phyloP scores from a whole-genome alignment of 768 basidiomycete species.

The Naganishia randhawae region DNA sequence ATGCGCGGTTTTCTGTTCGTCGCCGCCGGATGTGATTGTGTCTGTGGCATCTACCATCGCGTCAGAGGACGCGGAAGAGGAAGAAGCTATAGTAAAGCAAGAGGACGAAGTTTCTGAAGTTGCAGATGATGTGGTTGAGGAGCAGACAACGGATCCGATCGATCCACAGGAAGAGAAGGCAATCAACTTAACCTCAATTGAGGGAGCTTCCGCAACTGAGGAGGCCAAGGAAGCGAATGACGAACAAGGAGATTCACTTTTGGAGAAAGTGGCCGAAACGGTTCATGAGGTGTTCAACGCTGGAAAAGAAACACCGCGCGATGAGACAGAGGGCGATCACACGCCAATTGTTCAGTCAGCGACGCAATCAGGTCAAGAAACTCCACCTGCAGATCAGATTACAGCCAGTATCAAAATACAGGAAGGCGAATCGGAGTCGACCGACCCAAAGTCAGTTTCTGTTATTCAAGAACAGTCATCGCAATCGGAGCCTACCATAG shows the following conservation, averaged over 20 bases:
- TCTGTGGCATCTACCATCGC: slow-evolving; percentile 2
- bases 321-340: neutral
- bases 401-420: neutral
- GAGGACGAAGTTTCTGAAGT: neutral
- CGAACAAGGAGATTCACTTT: neutral
- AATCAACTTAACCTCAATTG: neutral
- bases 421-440: neutral
- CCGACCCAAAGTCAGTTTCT: neutral
- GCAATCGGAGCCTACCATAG: neutral
- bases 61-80: slow-evolving; percentile 21
- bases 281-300: neutral
- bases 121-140: neutral
- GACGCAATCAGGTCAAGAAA: neutral
- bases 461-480: neutral
- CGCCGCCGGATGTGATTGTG: slow-evolving; percentile 29
- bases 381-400: neutral
- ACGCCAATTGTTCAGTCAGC: neutral
- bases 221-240: neutral
- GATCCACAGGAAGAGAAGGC: neutral
- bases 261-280: neutral
- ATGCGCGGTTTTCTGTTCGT: slow-evolving; percentile 58
- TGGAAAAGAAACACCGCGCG: neutral
- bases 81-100: slow-evolving; percentile 2
- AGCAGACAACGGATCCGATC: neutral
- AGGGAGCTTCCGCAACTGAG: neutral